Conservation (phyloP, 2,329 filamentous ascomycete species). For the Hypoxylon sp. region DNA sequence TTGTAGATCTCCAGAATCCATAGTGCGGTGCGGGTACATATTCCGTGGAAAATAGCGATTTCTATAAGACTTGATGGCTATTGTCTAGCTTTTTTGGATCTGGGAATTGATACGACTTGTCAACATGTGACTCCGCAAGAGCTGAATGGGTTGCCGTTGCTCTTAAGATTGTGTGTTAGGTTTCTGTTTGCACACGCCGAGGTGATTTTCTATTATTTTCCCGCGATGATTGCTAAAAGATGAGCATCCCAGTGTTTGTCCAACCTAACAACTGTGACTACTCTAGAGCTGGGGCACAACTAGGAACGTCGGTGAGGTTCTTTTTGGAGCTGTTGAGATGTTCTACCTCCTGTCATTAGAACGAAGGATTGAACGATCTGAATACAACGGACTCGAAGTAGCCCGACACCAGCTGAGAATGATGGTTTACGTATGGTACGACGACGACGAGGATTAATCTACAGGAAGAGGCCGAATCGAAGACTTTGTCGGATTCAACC, state of each 20-base stretch:
- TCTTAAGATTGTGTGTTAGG: slow-evolving; percentile 17
- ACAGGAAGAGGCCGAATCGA: not conserved
- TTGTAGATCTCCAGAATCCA: slow-evolving; percentile 21
- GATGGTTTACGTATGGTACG: not conserved
- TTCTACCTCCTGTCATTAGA: slow-evolving; percentile 1
- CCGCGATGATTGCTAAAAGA: not conserved
- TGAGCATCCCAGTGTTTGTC: not conserved
- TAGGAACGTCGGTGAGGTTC: slow-evolving; percentile 4
- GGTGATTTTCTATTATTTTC: slow-evolving; percentile 13
- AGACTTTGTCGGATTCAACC: not conserved
- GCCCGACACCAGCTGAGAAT: not conserved
- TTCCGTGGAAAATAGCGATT: not conserved
- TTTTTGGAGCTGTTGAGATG: not conserved
- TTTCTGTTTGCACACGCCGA: slow-evolving; percentile 15
- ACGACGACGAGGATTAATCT: not conserved
- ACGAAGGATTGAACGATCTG: not conserved
- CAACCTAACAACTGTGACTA: not conserved
- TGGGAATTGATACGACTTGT: slow-evolving; percentile 29
- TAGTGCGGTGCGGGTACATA: not conserved
- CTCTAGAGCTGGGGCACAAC: not conserved
- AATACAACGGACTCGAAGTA: not conserved
- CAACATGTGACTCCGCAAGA: slow-evolving; percentile 27
- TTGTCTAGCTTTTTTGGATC: slow-evolving; percentile 31
- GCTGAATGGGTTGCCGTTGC: slow-evolving; percentile 9
- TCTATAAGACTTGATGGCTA: slow-evolving; percentile 9